Evolutionary conservation across 2,329 filamentous ascomycete species (phyloP).

Genomic region (Colletotrichum sp.): DNA sequence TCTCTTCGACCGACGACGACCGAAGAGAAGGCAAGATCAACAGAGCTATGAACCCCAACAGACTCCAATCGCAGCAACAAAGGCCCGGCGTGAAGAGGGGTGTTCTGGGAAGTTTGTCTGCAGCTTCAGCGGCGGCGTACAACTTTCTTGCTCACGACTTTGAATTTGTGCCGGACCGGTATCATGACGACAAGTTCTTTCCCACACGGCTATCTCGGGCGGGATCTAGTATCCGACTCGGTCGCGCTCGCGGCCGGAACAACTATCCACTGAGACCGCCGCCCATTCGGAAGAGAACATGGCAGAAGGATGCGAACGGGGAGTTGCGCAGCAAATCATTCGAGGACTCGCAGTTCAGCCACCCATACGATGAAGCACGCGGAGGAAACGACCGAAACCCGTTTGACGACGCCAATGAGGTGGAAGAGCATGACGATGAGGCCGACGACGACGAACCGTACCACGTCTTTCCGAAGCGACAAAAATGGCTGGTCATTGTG

Average conservation of each 20-base stretch:
- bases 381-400: neutral
- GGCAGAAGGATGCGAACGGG: neutral
- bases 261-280: neutral
- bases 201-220: constrained; percentile 12
- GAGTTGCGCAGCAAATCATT: neutral
- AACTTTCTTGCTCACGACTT: constrained; percentile 14
- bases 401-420: neutral
- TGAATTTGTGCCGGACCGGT: constrained; percentile 12
- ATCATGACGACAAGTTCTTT: constrained; percentile 1
- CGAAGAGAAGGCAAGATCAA: neutral
- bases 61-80: neutral
- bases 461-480: constrained; percentile 38
- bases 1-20: neutral
- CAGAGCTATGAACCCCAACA: constrained; percentile 1
- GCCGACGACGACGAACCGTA: constrained; percentile 23
- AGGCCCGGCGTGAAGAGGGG: neutral
- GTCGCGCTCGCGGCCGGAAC: constrained; percentile 1
- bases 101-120: neutral
- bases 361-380: neutral
- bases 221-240: constrained; percentile 6
- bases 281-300: constrained; percentile 10
- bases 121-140: constrained; percentile 5
- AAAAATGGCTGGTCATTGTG: constrained; percentile 51
- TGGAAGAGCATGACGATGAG: neutral
- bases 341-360: neutral